Base-by-base conservation (phyloP, 1,284 basidiomycete species). In the Ganoderma leucocontextum region DNA sequence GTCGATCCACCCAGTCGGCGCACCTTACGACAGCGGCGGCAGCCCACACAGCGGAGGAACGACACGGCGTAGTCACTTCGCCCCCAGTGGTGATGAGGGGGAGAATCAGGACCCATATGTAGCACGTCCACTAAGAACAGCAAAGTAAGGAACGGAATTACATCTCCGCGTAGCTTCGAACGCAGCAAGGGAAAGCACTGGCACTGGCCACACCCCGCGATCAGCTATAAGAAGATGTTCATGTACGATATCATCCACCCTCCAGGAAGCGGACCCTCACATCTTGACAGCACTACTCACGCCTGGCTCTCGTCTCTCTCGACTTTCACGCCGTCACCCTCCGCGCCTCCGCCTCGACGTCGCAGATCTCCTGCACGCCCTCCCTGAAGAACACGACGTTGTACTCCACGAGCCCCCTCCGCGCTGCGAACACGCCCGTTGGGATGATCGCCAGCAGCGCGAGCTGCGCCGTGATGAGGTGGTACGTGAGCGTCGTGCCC, bases 381-480 rank as follows among this genome's bases (percentile, higher is more conserved):
- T 94, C 90, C 69, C 92, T 81, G 79, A 98, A 92, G 79, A 94
- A 95, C 25, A 95, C 92, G 6, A 98, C 91, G 75, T 99, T 99
- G 81, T 95, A 97, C 79, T 98, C 96, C 55, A 98, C 88, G 70
- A 97, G 84, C 19, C 95, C 95, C 29, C 94, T 84, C 70, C 92
- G 86, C 65, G 87, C 86, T 65, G 95, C 91, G 77, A 91, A 96
- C 19, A 94, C 90, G 53, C 89, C 84, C 1, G 95, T 94, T 22
- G 94, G 92, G 15, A 98, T 79, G 59, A 97, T 82, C 2, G 93
- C 92, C 58, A 98, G 85, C 49, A 99, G 84, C 0, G 94, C 95
- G 5, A 98, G 82, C 66, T 86, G 89, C 75, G 89, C 87, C 52
- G 95, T 95, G 73, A 97, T 91, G 70, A 95, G 86, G 83, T 97